Base-by-base conservation (phyloP, 495 filamentous ascomycete species). In the Aspergillus indologenus region DNA sequence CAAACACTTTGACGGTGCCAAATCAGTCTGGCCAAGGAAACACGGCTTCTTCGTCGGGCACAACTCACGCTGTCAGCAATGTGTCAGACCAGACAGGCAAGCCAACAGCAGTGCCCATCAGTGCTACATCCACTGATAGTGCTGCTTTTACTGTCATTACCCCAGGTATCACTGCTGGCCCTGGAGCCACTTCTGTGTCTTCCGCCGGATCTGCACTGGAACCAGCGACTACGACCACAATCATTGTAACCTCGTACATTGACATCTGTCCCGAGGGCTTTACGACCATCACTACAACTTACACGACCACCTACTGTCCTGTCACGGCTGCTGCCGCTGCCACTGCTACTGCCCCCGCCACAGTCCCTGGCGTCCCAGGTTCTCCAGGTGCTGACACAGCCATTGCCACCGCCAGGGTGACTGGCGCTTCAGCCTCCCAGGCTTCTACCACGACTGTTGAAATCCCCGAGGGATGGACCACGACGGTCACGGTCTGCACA, bases 401-500 rank as follows among this genome's bases (percentile, higher is more conserved):
- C 18, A 1, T 23, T 48, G 22, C 61, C 75, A 76, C 75, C 24
- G 23, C 46, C 46, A 15, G 7, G 5, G 11, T 4, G 18, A 14
- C 46, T 0, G 20, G 19, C 3, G 20, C 5, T 3, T 6, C 19
- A 23, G 46, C 46, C 1, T 48, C 46, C 5, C 26, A 29, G 34
- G 34, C 34, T 40, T 24, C 56, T 0, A 52, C 60, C 23, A 21
- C 14, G 6, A 68, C 65, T 1, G 56, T 60, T 0, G 60, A 66
- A 29, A 65, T 78, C 7, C 75, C 75, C 2, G 70, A 75, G 45
- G 77, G 77, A 57, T 80, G 78, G 74, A 77, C 73, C 22, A 76
- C 75, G 12, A 80, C 75, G n/a, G 76, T 75, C 9, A 75, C 71
- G n/a, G 73, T 76, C 45, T 81, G 79, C 74, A 75, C 69, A 8